Evolutionary conservation across 2,329 filamentous ascomycete species (phyloP), one percentile per base, ranked within the genome.

Genomic region (Microsporum canis): DNA sequence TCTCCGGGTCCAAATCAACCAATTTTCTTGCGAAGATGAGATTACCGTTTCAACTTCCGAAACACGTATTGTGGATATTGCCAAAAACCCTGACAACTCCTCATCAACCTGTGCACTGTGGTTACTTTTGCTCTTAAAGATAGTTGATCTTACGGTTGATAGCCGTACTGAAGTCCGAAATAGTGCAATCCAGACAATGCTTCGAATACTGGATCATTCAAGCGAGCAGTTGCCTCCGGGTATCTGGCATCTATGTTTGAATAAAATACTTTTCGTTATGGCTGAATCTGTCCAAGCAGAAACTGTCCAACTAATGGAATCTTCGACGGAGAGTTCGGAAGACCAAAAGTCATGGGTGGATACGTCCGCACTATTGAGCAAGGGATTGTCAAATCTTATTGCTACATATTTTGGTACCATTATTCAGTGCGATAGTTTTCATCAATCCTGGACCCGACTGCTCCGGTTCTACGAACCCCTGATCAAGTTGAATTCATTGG

Each of bases 131-230:
- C 73, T 70, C 43, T 62, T 73, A 31, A 70, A 67, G 8, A 74
- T 75, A 23, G 72, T 75, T 27, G 71, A 73, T 64, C 67, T 77
- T 23, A 71, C 71, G 12, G 72, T 70, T n/a, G 74, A 78, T 64
- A 68, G 64, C 60, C 72, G 76, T 57, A 53, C 65, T 49, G 75
- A 78, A 64, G 71, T 67, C 17, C 69, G 76, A 56, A 77, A 77
- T 80, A 84, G 84, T 63, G 90, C 91, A 0, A 88, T 96, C 27
- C 92, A 96, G 71, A 96, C 92, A 0, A 77, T 97, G 2, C 81
- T 96, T 61, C 84, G 91, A 53, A 96, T 97, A 23, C 91, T 97
- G 64, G 91, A 96, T 71, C 91, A 89, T 1, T 95, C 95, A 65
- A 90, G 90, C 8, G 88, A 91, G 65, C 86, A 88, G 59, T 79